Evolutionary conservation across 805 yeast species (phyloP), one percentile per base, ranked within the genome.

Genomic region (Starmera dryadoides): DNA sequence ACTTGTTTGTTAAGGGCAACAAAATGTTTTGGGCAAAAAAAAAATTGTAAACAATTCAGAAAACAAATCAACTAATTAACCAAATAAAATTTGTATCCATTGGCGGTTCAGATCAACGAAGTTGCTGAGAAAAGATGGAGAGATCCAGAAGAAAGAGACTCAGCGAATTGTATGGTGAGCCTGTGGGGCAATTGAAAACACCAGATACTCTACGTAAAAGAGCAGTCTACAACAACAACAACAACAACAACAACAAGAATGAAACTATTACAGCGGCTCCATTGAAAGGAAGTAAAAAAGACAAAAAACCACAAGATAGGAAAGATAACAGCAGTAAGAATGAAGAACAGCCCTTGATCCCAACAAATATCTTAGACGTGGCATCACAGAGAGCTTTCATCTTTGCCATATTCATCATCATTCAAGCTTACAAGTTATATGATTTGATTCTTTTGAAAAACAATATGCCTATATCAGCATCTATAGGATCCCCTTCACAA

Each of bases 371-470:
- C 2, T 55, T 89, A 20, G 95, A 87, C 46, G 74, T 75, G 6
- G 86, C 86, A 2, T 76, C 85, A 12, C 98, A 91, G 58, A 66
- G 96, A 43, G 59, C 78, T 28, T 71, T 86, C 40, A 70, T 79
- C 3, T 57, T 80, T n/a, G 73, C 86, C 1, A 44, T 85, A 10
- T 86, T 87, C 54, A 64, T 74, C 2, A 66, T 84, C 26, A 68
- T 91, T n/a, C 97, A 89, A 59, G 75, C 86, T n/a, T 84, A 84
- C 75, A 91, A 93, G 55, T 41, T 86, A 1, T 85, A 83, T 49
- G 95, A 86, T 55, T 59, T 85, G 32, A 61, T 80, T 26, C 56
- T 77, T 18, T 60, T 85, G 41, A 79, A 79, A 49, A 68, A 74
- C 20, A 72, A 68, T 15, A 41, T 47, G 29, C 59, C 56, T 14